phyloP scores from a whole-genome alignment of 164 flowering plant species.

The Dillenia suffruticosa region DNA sequence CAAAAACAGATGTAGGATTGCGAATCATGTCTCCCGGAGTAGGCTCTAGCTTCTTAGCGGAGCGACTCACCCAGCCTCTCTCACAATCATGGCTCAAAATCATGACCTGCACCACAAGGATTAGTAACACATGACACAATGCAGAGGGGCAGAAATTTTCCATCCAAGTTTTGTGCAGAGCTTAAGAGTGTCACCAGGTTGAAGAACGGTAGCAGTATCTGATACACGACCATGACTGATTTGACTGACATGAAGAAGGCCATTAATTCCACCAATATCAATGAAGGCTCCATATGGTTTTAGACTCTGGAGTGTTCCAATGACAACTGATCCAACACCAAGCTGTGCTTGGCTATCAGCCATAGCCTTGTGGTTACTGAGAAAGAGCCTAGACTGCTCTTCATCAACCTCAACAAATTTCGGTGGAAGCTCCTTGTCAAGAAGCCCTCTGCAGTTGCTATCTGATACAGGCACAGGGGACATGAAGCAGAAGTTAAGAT shows the following conservation, averaged over 20 bases:
- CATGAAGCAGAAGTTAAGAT: too few species aligned
- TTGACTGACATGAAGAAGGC: slow-evolving; percentile 98
- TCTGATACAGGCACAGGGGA: slow-evolving; percentile 34
- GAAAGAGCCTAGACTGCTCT: slow-evolving; percentile 79
- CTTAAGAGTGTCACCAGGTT: slow-evolving; percentile 95
- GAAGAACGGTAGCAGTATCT: slow-evolving; percentile 88
- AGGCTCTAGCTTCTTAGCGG: slow-evolving; percentile 96
- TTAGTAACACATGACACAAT: not conserved
- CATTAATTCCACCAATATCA: slow-evolving; percentile 96
- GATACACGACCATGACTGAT: slow-evolving; percentile 96
- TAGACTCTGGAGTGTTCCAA: slow-evolving; percentile 87
- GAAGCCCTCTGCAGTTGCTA: slow-evolving; percentile 79
- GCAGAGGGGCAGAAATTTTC: not conserved
- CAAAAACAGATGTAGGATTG: slow-evolving; percentile 91
- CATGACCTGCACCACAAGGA: slow-evolving; percentile 60
- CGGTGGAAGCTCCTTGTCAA: slow-evolving; percentile 77
- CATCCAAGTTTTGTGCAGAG: slow-evolving; percentile 22
- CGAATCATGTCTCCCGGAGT: slow-evolving; percentile 99
- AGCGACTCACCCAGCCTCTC: slow-evolving; percentile 93
- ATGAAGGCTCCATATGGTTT: slow-evolving; percentile 98
- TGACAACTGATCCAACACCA: slow-evolving; percentile 91
- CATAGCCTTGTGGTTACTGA: slow-evolving; percentile 96
- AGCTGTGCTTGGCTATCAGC: slow-evolving; percentile 97
- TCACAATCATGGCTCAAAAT: slow-evolving; percentile 94
- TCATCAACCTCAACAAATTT: slow-evolving; percentile 95